Conservation (phyloP, 495 filamentous ascomycete species). For the Xylaria flabelliformis region DNA sequence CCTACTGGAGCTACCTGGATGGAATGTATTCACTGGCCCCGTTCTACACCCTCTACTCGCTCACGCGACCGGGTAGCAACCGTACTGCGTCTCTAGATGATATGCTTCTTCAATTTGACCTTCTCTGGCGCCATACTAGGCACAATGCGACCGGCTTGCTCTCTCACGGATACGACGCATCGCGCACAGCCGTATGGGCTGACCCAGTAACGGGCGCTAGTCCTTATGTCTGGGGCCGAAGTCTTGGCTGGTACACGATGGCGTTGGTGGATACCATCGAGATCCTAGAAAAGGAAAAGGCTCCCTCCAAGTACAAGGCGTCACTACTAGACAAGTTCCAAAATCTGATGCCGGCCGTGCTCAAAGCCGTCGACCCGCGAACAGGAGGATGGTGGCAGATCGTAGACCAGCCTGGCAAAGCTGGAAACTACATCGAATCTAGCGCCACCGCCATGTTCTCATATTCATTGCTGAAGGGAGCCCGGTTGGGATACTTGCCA, state of each 20-base stretch:
- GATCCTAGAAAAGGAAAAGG: slow-evolving; percentile 42
- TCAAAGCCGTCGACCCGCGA: slow-evolving; percentile 45
- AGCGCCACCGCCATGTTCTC: slow-evolving; percentile 66
- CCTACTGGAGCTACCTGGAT: slow-evolving; percentile 57
- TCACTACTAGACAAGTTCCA: slow-evolving; percentile 39
- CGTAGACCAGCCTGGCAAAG: slow-evolving; percentile 50
- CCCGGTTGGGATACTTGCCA: slow-evolving; percentile 53
- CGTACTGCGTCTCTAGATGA: slow-evolving; percentile 41
- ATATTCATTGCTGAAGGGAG: slow-evolving; percentile 62
- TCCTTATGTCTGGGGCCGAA: slow-evolving; percentile 64
- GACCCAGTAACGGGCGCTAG: slow-evolving; percentile 59
- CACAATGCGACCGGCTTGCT: slow-evolving; percentile 55
- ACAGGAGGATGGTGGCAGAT: slow-evolving; percentile 67
- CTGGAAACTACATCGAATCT: slow-evolving; percentile 67
- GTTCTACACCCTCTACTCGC: slow-evolving; percentile 41
- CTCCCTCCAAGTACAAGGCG: slow-evolving; percentile 25
- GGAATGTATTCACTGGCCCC: slow-evolving; percentile 54
- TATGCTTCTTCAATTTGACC: slow-evolving; percentile 58
- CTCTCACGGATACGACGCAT: slow-evolving; percentile 64
- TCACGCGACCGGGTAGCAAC: slow-evolving; percentile 31
- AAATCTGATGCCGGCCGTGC: slow-evolving; percentile 34
- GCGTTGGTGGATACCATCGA: slow-evolving; percentile 63
- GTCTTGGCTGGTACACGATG: slow-evolving; percentile 68
- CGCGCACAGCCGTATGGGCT: slow-evolving; percentile 60
- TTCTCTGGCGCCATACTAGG: slow-evolving; percentile 56